Conservation (phyloP, 2,329 filamentous ascomycete genomes). For the Aspergillus brunneoviolaceus region DNA sequence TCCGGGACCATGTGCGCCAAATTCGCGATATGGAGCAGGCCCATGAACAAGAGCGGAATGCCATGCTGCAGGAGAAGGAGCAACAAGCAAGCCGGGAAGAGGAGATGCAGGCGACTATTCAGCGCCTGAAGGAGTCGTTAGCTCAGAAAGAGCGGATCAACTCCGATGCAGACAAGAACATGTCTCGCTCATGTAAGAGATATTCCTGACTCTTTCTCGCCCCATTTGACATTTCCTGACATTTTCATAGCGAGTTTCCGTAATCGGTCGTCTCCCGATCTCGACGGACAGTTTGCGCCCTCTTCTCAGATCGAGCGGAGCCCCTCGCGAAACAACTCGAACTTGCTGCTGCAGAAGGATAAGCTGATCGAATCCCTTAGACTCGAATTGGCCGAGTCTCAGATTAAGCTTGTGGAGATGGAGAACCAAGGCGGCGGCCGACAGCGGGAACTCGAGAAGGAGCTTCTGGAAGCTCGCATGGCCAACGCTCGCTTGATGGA, state of each 20-base stretch:
- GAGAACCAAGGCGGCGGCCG: constrained; percentile 89
- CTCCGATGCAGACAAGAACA: constrained; percentile 51
- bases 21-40: constrained; percentile 89
- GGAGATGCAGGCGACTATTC: constrained; percentile 85
- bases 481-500: constrained; percentile 95
- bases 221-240: constrained; percentile 19
- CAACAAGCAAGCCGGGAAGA: constrained; percentile 81
- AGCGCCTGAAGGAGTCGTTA: constrained; percentile 85
- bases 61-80: constrained; percentile 88
- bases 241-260: constrained; percentile 41
- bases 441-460: constrained; percentile 84
- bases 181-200: constrained; percentile 54
- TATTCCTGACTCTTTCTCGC: neutral
- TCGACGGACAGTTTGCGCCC: constrained; percentile 83
- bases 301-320: constrained; percentile 80
- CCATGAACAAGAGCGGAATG: constrained; percentile 84
- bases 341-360: constrained; percentile 90
- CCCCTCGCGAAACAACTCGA: constrained; percentile 85
- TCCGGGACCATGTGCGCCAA: constrained; percentile 77
- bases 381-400: constrained; percentile 87
- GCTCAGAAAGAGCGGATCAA: constrained; percentile 67
- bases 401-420: constrained; percentile 92
- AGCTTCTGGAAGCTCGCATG: constrained; percentile 89
- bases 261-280: constrained; percentile 59
- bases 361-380: constrained; percentile 91